phyloP scores from a whole-genome alignment of 179 eudicot genomes.

The Silene vulgaris region DNA sequence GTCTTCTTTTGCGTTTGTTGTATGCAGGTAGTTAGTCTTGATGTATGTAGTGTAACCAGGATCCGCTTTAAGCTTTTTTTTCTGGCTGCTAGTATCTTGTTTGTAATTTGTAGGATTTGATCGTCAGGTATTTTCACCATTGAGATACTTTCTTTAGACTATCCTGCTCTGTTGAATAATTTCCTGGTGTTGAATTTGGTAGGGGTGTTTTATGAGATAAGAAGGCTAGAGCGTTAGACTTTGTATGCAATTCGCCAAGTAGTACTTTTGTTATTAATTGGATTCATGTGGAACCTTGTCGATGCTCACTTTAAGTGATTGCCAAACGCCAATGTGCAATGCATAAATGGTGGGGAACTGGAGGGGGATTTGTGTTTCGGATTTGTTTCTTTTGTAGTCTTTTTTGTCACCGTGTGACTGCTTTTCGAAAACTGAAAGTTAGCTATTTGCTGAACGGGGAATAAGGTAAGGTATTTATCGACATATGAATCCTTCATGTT shows the following conservation, averaged over 20 bases:
- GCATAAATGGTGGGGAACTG: not conserved
- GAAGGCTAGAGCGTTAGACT: not conserved
- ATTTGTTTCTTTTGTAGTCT: not conserved
- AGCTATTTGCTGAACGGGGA: no score
- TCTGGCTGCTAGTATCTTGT: slow-evolving; percentile 23
- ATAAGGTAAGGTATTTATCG: no score
- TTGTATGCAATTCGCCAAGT: not conserved
- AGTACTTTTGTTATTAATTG: not conserved
- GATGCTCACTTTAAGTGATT: no score
- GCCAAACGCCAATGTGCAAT: not conserved
- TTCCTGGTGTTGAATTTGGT: not conserved
- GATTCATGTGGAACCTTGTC: not conserved
- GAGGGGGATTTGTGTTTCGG: not conserved
- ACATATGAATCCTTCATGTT: no score
- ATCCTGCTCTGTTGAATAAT: not conserved
- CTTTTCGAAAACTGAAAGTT: no score
- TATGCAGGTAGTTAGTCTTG: slow-evolving; percentile 11
- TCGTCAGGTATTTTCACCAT: slow-evolving; percentile 10
- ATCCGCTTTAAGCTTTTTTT: slow-evolving; percentile 20
- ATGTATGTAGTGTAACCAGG: slow-evolving; percentile 27
- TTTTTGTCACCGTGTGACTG: not conserved
- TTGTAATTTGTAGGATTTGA: slow-evolving; percentile 30
- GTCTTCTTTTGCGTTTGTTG: slow-evolving; percentile 24
- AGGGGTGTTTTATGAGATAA: not conserved
- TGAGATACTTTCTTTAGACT: not conserved